phyloP scores from a whole-genome alignment of 129 eudicot genomes.

The Mikania micrantha region DNA sequence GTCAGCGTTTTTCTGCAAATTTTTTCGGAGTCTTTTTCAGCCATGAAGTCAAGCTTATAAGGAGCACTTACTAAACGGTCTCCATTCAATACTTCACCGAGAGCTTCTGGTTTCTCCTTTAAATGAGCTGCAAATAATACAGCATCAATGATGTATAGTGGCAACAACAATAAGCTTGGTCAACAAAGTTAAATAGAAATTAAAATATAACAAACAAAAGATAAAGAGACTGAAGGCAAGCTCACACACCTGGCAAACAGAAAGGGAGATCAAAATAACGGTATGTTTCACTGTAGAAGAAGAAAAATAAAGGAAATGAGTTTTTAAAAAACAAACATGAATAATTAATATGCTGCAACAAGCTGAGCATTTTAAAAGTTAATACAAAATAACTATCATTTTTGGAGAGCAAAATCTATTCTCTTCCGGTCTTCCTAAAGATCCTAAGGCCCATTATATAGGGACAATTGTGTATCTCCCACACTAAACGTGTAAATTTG shows the following conservation, averaged over 20 bases:
- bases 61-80: slow-evolving; percentile 80
- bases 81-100: slow-evolving; percentile 79
- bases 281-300: slow-evolving; percentile 51
- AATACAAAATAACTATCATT: not conserved
- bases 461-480: no score
- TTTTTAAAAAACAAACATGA: not conserved
- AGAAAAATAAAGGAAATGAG: slow-evolving; percentile 10
- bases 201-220: not conserved
- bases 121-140: slow-evolving; percentile 37
- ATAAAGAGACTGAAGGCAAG: not conserved
- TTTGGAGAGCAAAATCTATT: not conserved
- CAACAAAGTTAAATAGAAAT: not conserved
- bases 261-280: slow-evolving; percentile 49
- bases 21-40: slow-evolving; percentile 53
- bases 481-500: no score
- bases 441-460: no score
- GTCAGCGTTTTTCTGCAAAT: slow-evolving; percentile 49
- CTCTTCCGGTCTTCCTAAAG: no score
- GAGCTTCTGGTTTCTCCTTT: slow-evolving; percentile 75
- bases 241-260: slow-evolving; percentile 40
- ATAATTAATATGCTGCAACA: not conserved
- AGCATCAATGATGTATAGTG: not conserved
- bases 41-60: slow-evolving; percentile 56
- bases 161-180: not conserved
- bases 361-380: not conserved